Conservation (phyloP, 116 monocot species). For the Iris pallida region DNA sequence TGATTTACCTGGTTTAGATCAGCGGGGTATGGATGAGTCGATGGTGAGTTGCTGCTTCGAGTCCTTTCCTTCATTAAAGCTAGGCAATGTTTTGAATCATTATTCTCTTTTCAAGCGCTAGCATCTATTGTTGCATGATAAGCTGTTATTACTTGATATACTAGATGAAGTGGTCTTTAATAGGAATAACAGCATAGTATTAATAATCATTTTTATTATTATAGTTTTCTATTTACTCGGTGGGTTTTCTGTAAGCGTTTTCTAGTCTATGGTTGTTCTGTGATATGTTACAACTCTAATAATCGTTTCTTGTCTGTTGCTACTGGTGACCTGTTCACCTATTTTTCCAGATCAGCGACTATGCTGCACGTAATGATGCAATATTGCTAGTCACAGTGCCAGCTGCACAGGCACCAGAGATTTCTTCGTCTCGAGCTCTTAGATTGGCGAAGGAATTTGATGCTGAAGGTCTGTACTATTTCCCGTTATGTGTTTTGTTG, state of each 20-base stretch:
- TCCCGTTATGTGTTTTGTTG: neutral
- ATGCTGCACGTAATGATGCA: conserved; percentile 92
- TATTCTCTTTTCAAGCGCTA: neutral
- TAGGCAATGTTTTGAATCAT: conserved; percentile 2
- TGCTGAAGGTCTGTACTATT: conserved; percentile 60
- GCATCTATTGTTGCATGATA: neutral
- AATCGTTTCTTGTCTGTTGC: too few relatives aligned
- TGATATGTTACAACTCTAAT: too few relatives aligned
- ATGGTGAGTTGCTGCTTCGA: conserved; percentile 38
- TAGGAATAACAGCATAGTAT: too few relatives aligned
- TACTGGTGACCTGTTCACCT: neutral
- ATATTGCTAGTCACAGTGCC: conserved; percentile 79
- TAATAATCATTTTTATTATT: too few relatives aligned
- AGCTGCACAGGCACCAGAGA: conserved; percentile 84
- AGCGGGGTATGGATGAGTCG: conserved; percentile 85
- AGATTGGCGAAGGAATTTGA: conserved; percentile 85
- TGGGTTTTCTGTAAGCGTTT: too few relatives aligned
- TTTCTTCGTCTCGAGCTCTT: conserved; percentile 86
- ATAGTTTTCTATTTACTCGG: too few relatives aligned
- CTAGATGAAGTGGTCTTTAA: too few relatives aligned
- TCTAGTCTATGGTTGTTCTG: too few relatives aligned
- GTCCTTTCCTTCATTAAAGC: neutral
- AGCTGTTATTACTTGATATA: too few relatives aligned
- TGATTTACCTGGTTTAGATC: conserved; percentile 93
- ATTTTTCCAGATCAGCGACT: conserved; percentile 63